Percentiles rank a stretch among this genome's conserved stretches.
phyloP scores from a whole-genome alignment of 2,329 filamentous ascomycete species.

The Pseudogymnoascus sp. region DNA sequence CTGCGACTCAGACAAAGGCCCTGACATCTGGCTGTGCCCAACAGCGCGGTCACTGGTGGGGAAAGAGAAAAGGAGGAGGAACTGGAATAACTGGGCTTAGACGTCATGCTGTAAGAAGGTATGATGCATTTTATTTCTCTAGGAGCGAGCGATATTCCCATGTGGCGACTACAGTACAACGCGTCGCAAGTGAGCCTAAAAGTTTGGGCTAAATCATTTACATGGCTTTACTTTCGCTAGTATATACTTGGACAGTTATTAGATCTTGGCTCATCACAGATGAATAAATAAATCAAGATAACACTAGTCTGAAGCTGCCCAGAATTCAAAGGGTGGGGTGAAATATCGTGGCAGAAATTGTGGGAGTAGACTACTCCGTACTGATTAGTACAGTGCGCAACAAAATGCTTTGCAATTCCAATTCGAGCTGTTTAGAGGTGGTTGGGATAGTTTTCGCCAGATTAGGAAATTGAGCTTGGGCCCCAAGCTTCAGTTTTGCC shows the following conservation, averaged over 20 bases:
- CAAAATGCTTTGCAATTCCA: background rate
- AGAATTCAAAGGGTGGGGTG: background rate
- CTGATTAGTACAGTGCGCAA: background rate
- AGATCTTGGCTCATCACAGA: background rate
- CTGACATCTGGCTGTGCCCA: constrained; percentile 56
- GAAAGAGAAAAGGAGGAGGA: constrained; percentile 44
- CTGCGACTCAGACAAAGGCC: constrained; percentile 44
- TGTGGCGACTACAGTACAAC: background rate
- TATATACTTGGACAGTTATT: background rate
- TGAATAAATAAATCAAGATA: background rate
- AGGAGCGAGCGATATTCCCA: background rate
- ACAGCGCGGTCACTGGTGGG: constrained; percentile 59
- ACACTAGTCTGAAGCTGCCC: background rate
- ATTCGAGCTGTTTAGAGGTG: background rate
- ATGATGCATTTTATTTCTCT: background rate
- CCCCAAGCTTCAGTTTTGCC: background rate
- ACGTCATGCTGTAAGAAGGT: background rate
- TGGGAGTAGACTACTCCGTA: background rate
- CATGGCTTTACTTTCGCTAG: background rate
- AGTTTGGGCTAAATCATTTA: background rate
- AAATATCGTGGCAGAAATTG: background rate
- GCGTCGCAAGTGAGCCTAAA: background rate
- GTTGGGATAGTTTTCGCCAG: background rate
- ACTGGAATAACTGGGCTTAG: constrained; percentile 4
- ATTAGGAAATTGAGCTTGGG: constrained; percentile 8